Conservation (phyloP, 73 alveolate species). For the Paramecium sonneborni region DNA sequence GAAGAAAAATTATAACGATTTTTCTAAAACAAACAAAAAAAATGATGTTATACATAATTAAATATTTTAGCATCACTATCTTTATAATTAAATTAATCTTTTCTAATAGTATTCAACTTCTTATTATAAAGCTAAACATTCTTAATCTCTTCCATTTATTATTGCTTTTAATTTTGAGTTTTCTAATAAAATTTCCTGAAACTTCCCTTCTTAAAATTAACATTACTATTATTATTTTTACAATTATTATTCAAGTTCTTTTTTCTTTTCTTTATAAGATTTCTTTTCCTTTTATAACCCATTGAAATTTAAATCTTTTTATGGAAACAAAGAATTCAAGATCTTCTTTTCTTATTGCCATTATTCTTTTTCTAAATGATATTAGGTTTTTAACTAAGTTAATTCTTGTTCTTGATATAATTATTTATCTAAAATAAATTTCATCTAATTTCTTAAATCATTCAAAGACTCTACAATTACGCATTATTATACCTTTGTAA, state of each 20-base stretch:
- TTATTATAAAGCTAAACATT: background rate
- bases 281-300: background rate
- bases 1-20: constrained; percentile 60
- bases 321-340: background rate
- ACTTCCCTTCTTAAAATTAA: background rate
- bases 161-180: background rate
- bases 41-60: background rate
- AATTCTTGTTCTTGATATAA: background rate
- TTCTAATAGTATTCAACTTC: background rate
- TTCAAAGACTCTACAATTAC: background rate
- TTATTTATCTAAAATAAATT: background rate
- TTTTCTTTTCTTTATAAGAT: background rate
- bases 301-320: background rate
- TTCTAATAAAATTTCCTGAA: background rate
- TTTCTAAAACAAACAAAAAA: background rate
- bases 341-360: background rate
- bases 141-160: background rate
- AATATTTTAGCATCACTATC: constrained; percentile 1
- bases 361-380: background rate
- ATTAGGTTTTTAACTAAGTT: background rate
- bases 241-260: background rate
- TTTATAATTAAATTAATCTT: background rate
- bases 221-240: background rate
- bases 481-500: background rate
- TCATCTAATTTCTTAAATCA: background rate